These are phyloP conservation scores for Pichia gijzeniarum DNA, from an alignment of 805 yeast species.

Conservation along the genomic window DNA sequence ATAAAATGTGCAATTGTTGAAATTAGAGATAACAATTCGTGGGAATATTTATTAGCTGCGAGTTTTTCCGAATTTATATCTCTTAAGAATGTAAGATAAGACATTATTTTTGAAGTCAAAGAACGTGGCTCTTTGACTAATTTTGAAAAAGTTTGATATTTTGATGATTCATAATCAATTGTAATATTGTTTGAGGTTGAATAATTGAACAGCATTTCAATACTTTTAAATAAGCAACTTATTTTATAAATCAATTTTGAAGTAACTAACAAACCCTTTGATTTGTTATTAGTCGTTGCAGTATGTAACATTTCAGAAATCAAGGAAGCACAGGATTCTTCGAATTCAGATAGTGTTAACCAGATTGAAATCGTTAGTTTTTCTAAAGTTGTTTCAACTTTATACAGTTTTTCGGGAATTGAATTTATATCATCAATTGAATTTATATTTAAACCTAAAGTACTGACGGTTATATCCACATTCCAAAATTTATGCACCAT, in stretches of 20 bases:
- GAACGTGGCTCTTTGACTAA: constrained; percentile 68
- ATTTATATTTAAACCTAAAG: constrained; percentile 37
- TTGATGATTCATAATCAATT: constrained; percentile 15
- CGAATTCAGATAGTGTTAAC: constrained; percentile 82
- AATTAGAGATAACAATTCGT: constrained; percentile 69
- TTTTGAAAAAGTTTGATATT: constrained; percentile 29
- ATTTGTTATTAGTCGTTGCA: constrained; percentile 68
- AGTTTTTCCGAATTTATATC: constrained; percentile 39
- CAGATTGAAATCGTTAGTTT: constrained; percentile 58
- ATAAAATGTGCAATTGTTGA: constrained; percentile 91
- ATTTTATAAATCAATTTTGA: constrained; percentile 67
- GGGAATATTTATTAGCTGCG: constrained; percentile 39
- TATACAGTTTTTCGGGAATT: constrained; percentile 42
- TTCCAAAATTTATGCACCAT: constrained; percentile 98
- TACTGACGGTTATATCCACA: constrained; percentile 61
- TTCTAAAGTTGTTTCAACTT: constrained; percentile 61
- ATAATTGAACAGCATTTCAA: constrained; percentile 42
- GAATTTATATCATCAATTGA: constrained; percentile 32
- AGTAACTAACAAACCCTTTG: constrained; percentile 61
- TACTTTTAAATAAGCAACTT: constrained; percentile 69
- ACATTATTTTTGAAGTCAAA: constrained; percentile 83
- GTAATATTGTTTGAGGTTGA: constrained; percentile 9
- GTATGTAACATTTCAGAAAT: constrained; percentile 86
- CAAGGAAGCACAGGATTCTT: constrained; percentile 83
- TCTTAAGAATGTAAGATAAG: constrained; percentile 76